Evolutionary conservation across 768 basidiomycete genomes (phyloP), one percentile per base, ranked within the genome.

Genomic region (Zangia roseola): DNA sequence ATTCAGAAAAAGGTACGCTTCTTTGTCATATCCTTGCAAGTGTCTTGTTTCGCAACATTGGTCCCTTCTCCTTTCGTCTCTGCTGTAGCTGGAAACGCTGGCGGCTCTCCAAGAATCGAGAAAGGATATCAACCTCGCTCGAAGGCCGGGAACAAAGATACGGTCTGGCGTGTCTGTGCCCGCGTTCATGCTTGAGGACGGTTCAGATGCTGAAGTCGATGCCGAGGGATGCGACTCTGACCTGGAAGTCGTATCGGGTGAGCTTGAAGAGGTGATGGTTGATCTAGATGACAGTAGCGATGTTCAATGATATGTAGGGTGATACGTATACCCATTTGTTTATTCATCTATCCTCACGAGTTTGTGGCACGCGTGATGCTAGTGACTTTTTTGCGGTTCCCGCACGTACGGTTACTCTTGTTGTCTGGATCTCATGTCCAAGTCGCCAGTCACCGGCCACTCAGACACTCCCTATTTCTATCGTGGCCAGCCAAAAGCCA

Each of bases 141-240:
- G 83, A 5, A 70, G 78, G 42, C 82, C 84, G 16, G 86, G 88
- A 10, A 74, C 76, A 17, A 80, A 75, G 47, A 74, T 85, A 45
- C 79, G 77, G n/a, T 84, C 83, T 9, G 82, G 82, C 7, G 82
- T 85, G 8, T 59, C 71, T 8, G 60, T 67, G 14, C 71, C 71
- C 33, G 63, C 61, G 7, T 74, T 73, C 4, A 68, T 64, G 54
- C 28, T 40, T 1, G 55, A 56, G 19, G 54, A 42, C 9, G 47
- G 49, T 6, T 5, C 21, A 9, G 47, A 50, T 6, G 5, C 25
- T 8, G 19, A 30, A 1, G 7, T 21, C 35, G 8, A 39, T 28
- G 17, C 25, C 0, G 50, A 51, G 30, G 59, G 48, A 13, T 2
- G 12, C 19, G 39, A 59, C 2, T 59, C 60, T 28, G 60, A 56